Base-by-base conservation (phyloP, 2,329 filamentous ascomycete genomes). In the Alternaria metachromatica region DNA sequence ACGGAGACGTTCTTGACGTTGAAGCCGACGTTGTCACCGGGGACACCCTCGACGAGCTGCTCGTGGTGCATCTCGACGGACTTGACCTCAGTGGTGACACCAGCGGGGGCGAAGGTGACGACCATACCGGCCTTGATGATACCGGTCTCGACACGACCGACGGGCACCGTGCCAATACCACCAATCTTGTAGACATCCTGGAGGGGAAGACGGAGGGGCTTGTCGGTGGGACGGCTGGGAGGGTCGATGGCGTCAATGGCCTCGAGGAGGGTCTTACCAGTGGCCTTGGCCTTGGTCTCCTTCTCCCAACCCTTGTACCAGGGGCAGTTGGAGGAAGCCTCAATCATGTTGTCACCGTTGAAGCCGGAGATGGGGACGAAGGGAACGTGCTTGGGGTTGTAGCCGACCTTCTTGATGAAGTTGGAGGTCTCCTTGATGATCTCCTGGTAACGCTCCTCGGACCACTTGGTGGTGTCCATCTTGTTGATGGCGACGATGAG, bases 1-100 rank as follows among this genome's bases (percentile, higher is more conserved):
- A 99, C 96, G 86, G 96, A 98, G 82, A 99, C 96, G 96, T 99
- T 99, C 94, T 99, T 99, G 88, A 99, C 95, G 93, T 99, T 99
- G 94, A 99, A 99, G 81, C 96, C 96, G 85, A 99, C 96, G 89
- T 99, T 99, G 93, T 99, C 96, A 91, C 96, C 96, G 82, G 96
- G 96, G 76, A 92, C 82, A 92, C 96, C 96, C 90, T 97, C 91
- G 74, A 84, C 69, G 78, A 99, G 94, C 92, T 97, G 94, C 89
- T 97, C 93, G 94, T 98, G 95, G 91, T 97, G 95, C 96, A 99
- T 99, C 89, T 99, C 96, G 81, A 99, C 96, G 86, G 95, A 98
- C 94, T 99, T 99, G 90, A 98, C 96, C 93, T 99, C 96, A 89
- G 96, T 98, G 91, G 96, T 98, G 84, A 99, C 94, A 90, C 93